Evolutionary conservation across 2,329 filamentous ascomycete species (phyloP).

Genomic region (Apiospora aurea): DNA sequence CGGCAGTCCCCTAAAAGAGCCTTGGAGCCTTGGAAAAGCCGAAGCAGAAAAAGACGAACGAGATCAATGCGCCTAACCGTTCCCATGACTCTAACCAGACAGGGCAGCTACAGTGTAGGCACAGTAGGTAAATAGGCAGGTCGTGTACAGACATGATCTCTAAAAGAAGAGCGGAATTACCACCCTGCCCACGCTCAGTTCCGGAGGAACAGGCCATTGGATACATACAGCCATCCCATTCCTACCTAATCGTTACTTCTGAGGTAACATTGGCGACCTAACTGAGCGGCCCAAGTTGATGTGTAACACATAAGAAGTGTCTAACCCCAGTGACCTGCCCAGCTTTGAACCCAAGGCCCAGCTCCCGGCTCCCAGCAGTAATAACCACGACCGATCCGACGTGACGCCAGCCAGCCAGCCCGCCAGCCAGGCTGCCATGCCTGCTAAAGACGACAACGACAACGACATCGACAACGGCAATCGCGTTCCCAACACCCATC

Average conservation of each 20-base stretch:
- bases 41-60: background rate
- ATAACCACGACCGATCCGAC: constrained; percentile 20
- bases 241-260: background rate
- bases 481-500: constrained; percentile 9
- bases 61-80: background rate
- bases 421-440: constrained; percentile 12
- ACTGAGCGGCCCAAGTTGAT: background rate
- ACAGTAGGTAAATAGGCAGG: background rate
- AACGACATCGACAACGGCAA: constrained; percentile 1
- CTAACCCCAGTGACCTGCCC: background rate
- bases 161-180: constrained; percentile 9
- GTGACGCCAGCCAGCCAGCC: background rate
- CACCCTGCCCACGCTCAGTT: background rate
- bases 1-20: background rate
- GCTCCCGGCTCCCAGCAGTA: constrained; percentile 1
- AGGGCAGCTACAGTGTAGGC: too few relatives aligned
- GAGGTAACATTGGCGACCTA: background rate
- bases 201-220: background rate
- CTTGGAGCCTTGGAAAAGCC: background rate
- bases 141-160: too few relatives aligned
- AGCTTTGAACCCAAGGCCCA: background rate
- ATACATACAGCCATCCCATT: background rate
- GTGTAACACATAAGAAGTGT: background rate
- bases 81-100: constrained; percentile 4
- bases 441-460: constrained; percentile 18